phyloP scores from a whole-genome alignment of 441 rosid genomes.

The Gossypium gossypioides region DNA sequence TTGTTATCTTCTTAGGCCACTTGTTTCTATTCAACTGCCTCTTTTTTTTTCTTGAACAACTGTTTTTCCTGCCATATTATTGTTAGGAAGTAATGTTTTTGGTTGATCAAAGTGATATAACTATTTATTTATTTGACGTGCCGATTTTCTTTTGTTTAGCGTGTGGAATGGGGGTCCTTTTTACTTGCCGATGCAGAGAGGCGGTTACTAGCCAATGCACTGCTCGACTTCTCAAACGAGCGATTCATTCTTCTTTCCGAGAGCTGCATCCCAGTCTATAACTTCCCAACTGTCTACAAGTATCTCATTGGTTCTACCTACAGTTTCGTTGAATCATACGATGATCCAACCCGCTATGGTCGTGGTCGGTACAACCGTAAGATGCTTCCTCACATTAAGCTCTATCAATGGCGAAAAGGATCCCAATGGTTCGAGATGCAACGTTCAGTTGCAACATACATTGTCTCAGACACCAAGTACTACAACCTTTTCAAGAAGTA shows the following conservation, averaged over 20 bases:
- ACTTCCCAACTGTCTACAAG: slow-evolving; percentile 65
- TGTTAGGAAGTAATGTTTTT: background rate
- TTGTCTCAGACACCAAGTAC: slow-evolving; percentile 66
- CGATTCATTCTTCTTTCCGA: slow-evolving; percentile 86
- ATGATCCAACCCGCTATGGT: slow-evolving; percentile 77
- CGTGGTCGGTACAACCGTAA: slow-evolving; percentile 84
- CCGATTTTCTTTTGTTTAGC: slow-evolving; percentile 27
- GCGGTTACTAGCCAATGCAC: slow-evolving; percentile 80
- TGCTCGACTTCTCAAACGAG: slow-evolving; percentile 77
- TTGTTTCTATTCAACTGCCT: background rate
- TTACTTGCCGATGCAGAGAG: slow-evolving; percentile 70
- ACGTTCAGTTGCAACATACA: slow-evolving; percentile 49
- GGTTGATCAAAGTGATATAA: background rate
- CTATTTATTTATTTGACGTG: background rate
- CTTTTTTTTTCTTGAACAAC: background rate
- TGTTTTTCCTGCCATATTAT: background rate
- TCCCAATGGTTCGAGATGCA: slow-evolving; percentile 71
- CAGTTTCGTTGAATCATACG: slow-evolving; percentile 84
- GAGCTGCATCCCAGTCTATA: slow-evolving; percentile 84
- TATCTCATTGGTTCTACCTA: slow-evolving; percentile 56
- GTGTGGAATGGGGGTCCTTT: slow-evolving; percentile 72
- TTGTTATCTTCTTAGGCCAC: background rate
- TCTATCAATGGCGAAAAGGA: slow-evolving; percentile 36
- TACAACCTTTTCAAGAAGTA: slow-evolving; percentile 53
- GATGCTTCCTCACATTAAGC: slow-evolving; percentile 76